These are phyloP conservation scores for Hypoxylon crocopeplum DNA, from an alignment of 495 filamentous ascomycete species.

Conservation along the genomic window DNA sequence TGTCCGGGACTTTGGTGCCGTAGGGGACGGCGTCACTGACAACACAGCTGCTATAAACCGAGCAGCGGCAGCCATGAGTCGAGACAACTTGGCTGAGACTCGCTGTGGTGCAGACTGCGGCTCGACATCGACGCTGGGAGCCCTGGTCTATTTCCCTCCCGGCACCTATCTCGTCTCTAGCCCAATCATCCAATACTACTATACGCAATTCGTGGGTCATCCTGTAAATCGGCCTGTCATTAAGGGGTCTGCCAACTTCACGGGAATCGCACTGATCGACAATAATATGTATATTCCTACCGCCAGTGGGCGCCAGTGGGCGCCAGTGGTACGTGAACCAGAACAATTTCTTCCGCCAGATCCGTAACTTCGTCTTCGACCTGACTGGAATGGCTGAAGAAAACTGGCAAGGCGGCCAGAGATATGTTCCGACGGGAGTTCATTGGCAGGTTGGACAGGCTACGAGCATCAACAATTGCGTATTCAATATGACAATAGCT, in stretches of 20 bases:
- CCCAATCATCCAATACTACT: conserved; percentile 35
- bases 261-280: conserved; percentile 41
- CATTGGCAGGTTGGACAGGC: conserved; percentile 57
- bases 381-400: conserved; percentile 26
- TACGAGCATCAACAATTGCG: conserved; percentile 48
- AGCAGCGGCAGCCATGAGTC: no score
- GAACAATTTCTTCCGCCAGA: conserved; percentile 52
- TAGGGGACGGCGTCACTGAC: conserved; percentile 20
- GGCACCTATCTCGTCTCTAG: conserved; percentile 19
- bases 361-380: conserved; percentile 52
- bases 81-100: no score
- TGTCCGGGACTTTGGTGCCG: conserved; percentile 31
- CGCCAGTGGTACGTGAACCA: conserved; percentile 41
- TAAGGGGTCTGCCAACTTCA: conserved; percentile 44
- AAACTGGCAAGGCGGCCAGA: conserved; percentile 4
- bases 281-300: conserved; percentile 48
- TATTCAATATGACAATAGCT: conserved; percentile 43
- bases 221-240: conserved; percentile 44
- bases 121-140: neutral
- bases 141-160: conserved; percentile 25
- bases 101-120: neutral
- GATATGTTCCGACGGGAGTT: conserved; percentile 41
- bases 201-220: conserved; percentile 49
- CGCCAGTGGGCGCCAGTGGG: conserved; percentile 32
- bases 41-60: no score